A percentile compares a stretch with the other conserved stretches of the same genome.
Evolutionary conservation across 1,284 basidiomycete species (phyloP).

Genomic region (Sporisorium reilianum): DNA sequence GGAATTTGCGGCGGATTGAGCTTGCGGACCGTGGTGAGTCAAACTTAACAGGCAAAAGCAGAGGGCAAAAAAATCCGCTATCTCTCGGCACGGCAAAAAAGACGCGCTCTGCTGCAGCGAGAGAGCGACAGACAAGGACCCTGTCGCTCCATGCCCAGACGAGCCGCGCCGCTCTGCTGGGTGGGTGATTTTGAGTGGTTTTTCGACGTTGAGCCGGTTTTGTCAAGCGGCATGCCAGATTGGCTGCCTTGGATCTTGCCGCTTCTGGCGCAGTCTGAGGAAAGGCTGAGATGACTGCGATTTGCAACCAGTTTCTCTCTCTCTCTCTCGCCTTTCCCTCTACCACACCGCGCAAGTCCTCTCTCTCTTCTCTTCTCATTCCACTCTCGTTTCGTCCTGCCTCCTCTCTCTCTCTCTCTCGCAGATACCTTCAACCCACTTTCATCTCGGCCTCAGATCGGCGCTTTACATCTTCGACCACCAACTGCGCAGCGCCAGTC

Average conservation of each 20-base stretch:
- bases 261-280: background rate
- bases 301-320: background rate
- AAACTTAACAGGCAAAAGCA: background rate
- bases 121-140: slow-evolving; percentile 1
- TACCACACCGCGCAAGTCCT: background rate
- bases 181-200: background rate
- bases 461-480: slow-evolving; percentile 1
- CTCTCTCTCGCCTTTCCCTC: background rate
- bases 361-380: background rate
- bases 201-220: background rate
- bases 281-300: background rate
- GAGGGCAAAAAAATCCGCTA: background rate
- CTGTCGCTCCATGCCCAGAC: slow-evolving; percentile 2
- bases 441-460: background rate
- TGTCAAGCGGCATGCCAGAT: background rate
- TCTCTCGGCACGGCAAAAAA: slow-evolving; percentile 12
- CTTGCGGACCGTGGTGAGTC: background rate
- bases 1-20: background rate
- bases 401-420: too few relatives aligned
- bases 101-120: background rate
- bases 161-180: background rate
- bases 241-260: background rate
- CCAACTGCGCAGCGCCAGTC: background rate
- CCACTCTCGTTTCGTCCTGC: too few relatives aligned
- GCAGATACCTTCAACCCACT: background rate